Evolutionary conservation across 164 flowering plant species (phyloP).

Genomic region (Platanus orientalis): DNA sequence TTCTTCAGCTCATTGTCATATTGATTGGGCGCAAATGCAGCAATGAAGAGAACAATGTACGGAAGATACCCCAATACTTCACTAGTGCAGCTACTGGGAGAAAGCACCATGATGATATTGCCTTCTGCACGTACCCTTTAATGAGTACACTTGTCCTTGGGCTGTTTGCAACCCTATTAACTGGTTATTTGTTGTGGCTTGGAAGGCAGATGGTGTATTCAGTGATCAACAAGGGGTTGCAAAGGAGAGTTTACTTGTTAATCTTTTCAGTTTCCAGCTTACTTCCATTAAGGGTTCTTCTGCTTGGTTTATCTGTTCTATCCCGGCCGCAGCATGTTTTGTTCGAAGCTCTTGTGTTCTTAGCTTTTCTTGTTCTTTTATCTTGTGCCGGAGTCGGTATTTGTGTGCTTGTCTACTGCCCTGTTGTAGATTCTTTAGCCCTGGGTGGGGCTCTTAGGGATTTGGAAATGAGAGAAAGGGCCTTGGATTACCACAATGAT

Average conservation of each 20-base stretch:
- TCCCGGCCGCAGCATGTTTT: constrained; percentile 51
- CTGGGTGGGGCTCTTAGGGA: constrained; percentile 41
- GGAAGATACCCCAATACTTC: constrained; percentile 54
- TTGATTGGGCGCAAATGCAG: constrained; percentile 52
- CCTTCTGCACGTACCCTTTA: constrained; percentile 84
- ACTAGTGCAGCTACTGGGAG: constrained; percentile 37
- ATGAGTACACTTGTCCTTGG: constrained; percentile 74
- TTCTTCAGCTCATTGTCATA: constrained; percentile 62
- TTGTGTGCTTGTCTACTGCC: constrained; percentile 78
- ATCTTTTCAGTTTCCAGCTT: constrained; percentile 65
- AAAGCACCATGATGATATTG: constrained; percentile 22
- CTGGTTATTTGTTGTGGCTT: constrained; percentile 62
- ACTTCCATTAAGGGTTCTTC: constrained; percentile 68
- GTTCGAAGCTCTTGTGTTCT: constrained; percentile 68
- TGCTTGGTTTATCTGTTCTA: constrained; percentile 79
- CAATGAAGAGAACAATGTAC: constrained; percentile 16
- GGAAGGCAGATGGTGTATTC: constrained; percentile 62
- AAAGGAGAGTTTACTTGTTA: constrained; percentile 67
- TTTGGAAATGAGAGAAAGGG: constrained; percentile 41
- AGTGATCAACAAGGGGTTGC: constrained; percentile 84
- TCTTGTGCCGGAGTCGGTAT: constrained; percentile 66
- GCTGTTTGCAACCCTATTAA: constrained; percentile 51
- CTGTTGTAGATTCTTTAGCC: constrained; percentile 80
- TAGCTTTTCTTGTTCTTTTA: constrained; percentile 65
- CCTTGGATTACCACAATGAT: constrained; percentile 41